Evolutionary conservation across 2,329 filamentous ascomycete genomes (phyloP), one percentile per base, ranked within the genome.

Genomic region (Dothideomycetes sp.): DNA sequence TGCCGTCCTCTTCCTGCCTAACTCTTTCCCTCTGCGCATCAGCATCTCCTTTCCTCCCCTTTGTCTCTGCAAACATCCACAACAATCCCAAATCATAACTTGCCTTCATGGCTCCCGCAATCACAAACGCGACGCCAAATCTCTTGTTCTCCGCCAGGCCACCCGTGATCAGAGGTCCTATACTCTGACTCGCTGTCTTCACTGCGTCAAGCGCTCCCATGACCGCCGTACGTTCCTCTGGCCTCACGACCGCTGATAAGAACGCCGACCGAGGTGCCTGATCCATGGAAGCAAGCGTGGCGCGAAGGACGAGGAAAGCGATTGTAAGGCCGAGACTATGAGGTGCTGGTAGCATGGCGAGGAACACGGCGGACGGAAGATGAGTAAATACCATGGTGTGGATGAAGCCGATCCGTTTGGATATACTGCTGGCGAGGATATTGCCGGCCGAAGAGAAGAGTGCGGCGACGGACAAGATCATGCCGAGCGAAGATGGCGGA

Each of bases 121-220:
- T 55, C 0, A 77, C 65, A 52, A 84, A 82, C 0, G 73, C 71
- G 2, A 78, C 64, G 64, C 79, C 78, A 52, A 82, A 80, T 7
- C 70, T 55, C 3, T 68, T 61, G 2, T 63, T 61, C 1, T 68
- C 68, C 0, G 76, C 76, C 31, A 85, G 52, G 0, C 76, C 51
- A n/a, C 82, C 82, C 0, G 80, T 82, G 13, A 81, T 62, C 0
- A 76, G 55, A 0, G 80, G 78, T 0, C 80, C 81, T 1, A 74
- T 52, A 43, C 73, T 79, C 54, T 80, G 73, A 4, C 71, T 68
- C 5, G 69, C 63, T 0, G 80, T 85, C 59, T 82, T 84, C 19
- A 80, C 72, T 1, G 81, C 74, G 47, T 84, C 84, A 3, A 83
- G 67, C 0, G 78, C 64, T 0, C 82, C 82, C 73, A 86, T 79